Evolutionary conservation across 768 basidiomycete genomes (phyloP), one percentile per base, ranked within the genome.

Genomic region (Lactarius sp.): DNA sequence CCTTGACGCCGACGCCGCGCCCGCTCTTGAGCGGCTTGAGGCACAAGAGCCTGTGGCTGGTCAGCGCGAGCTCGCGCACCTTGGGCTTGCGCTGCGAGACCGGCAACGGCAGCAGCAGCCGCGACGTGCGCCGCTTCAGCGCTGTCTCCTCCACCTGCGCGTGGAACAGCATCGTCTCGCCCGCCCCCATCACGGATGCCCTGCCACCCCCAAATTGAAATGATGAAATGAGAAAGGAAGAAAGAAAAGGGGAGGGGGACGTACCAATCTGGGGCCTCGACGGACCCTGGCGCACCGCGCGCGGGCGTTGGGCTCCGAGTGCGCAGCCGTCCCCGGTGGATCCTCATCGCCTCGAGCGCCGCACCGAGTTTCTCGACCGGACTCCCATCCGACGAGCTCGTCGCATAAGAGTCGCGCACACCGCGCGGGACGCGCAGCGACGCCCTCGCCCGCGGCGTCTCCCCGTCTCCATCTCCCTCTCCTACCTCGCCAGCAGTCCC

Each of bases 91-190:
- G 77, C 12, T 80, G 77, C 6, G 80, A 69, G 0, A 83, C 81
- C 20, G 78, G 78, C 6, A 85, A 74, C 0, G 81, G 78, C 12
- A 85, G 74, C 44, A 68, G 44, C 20, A 87, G 71, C 54, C 78
- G 79, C 66, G 83, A 85, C 4, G 84, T 83, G 27, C 85, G 82
- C 4, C 84, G 79, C 62, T 80, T 80, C 27, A 81, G 74, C 47
- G 79, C 77, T 16, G 80, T 79, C 13, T 79, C 77, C 68, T 86
- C 85, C 13, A 87, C 84, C 4, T 71, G 73, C 0, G 84, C 80
- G 54, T 77, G 77, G 67, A 82, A 85, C 0, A 85, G 22, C 37
- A 86, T 72, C 1, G 52, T 61, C 68, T 87, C 86, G 4, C 76
- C 78, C 3, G 73, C 73, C n/a, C 74, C 65, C 31, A 87, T 73